Percentiles rank a stretch among this genome's conserved stretches.
Conservation (phyloP, 2,329 filamentous ascomycete genomes). For the Fusarium verticillioides region DNA sequence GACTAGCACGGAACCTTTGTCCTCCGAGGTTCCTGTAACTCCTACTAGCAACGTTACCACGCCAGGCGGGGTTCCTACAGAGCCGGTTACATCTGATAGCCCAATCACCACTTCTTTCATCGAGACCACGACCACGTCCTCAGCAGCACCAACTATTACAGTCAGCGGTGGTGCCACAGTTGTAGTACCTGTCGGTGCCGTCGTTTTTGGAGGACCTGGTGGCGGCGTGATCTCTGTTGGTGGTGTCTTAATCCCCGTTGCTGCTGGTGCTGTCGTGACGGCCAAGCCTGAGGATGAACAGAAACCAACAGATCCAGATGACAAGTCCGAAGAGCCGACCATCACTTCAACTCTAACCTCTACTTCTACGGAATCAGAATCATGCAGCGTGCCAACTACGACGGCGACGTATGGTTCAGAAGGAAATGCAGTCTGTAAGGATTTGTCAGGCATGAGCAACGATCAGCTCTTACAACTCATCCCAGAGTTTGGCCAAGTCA, state of each 20-base stretch:
- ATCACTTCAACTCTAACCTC: not conserved
- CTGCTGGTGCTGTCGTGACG: not conserved
- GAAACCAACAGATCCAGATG: not conserved
- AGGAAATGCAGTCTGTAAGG: not conserved
- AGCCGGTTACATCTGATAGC: not conserved
- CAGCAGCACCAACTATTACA: not conserved
- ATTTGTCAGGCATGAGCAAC: not conserved
- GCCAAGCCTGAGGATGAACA: not conserved
- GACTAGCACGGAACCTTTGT: not conserved
- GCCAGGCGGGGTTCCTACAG: not conserved
- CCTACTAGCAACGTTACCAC: not conserved
- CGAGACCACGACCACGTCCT: not conserved
- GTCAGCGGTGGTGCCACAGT: not conserved
- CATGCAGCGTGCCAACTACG: not conserved
- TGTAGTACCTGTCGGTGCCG: not conserved
- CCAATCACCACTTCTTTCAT: not conserved
- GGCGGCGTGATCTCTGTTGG: not conserved
- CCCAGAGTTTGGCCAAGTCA: not conserved
- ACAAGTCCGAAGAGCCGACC: not conserved
- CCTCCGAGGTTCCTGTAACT: not conserved
- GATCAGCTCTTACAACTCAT: not conserved
- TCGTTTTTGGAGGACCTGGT: rapidly evolving
- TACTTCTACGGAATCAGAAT: not conserved
- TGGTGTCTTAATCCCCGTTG: not conserved
- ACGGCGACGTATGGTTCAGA: not conserved